A percentile compares a stretch with the other conserved stretches of the same genome.
These are phyloP conservation scores for Nakaseomyces uthaithaninus DNA, from an alignment of 1,139 yeast species.

Conservation along the genomic window DNA sequence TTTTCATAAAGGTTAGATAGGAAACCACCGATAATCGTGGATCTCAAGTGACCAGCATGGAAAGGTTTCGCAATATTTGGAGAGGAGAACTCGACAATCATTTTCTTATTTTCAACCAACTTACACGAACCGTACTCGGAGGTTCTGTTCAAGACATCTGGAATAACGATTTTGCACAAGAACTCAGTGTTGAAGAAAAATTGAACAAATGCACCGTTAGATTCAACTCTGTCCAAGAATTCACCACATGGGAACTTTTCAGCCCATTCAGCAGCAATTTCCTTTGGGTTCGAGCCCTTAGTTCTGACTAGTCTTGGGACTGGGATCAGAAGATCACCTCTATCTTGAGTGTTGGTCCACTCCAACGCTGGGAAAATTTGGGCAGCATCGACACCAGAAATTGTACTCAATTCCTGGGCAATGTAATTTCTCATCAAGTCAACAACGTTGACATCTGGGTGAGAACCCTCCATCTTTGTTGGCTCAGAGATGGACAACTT, in stretches of 20 bases:
- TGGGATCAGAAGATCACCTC: constrained; percentile 90
- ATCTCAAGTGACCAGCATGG: constrained; percentile 98
- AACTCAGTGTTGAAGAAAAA: constrained; percentile 68
- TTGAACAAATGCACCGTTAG: constrained; percentile 89
- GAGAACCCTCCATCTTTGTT: constrained; percentile 19
- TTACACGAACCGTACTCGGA: constrained; percentile 67
- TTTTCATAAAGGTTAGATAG: constrained; percentile 81
- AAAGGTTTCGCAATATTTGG: constrained; percentile 99
- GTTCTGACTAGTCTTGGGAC: constrained; percentile 78
- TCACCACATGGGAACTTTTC: constrained; percentile 57
- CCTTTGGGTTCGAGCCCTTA: constrained; percentile 79
- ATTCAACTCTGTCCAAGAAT: constrained; percentile 59
- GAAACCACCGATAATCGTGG: constrained; percentile 98
- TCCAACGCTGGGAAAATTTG: constrained; percentile 81
- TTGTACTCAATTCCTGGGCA: constrained; percentile 61
- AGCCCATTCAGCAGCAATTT: constrained; percentile 80
- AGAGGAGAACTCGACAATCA: constrained; percentile 84
- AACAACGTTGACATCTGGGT: constrained; percentile 26
- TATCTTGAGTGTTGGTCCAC: constrained; percentile 75
- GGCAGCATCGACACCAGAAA: constrained; percentile 62
- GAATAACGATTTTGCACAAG: constrained; percentile 60
- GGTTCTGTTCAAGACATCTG: constrained; percentile 57
- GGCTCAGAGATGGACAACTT: constrained; percentile 22
- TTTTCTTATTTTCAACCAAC: constrained; percentile 64
- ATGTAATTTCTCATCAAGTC: constrained; percentile 65